Conservation (phyloP, 208 protist genomes). For the Leishmania lainsoni region DNA sequence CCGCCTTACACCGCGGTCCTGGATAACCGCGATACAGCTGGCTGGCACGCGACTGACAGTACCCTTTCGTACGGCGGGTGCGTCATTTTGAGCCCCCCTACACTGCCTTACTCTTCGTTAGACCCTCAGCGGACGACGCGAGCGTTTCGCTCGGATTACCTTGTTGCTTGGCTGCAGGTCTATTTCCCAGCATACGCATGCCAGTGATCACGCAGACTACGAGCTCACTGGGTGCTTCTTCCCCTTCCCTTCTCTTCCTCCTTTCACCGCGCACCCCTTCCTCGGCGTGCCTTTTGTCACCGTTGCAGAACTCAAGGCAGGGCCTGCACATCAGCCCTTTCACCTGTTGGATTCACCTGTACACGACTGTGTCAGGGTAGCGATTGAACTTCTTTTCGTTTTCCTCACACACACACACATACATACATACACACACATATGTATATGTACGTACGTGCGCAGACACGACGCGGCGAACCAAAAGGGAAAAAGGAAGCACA, state of each 20-base stretch:
- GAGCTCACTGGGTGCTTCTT: not conserved
- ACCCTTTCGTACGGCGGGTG: not conserved
- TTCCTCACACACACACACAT: not conserved
- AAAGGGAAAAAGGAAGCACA: not conserved
- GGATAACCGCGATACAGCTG: not conserved
- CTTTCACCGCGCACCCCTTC: not conserved
- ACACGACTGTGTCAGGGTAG: not conserved
- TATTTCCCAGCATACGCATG: not conserved
- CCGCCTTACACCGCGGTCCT: not conserved
- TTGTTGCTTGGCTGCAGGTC: not conserved
- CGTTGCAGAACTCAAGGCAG: not conserved
- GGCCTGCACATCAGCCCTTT: not conserved
- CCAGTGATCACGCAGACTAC: not conserved
- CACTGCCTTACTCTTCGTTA: not conserved
- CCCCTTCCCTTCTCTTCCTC: not conserved
- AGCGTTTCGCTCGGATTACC: not conserved
- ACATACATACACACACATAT: no score
- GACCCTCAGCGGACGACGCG: not conserved
- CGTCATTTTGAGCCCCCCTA: not conserved
- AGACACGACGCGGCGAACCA: not conserved
- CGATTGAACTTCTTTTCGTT: not conserved
- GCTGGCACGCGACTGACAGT: not conserved
- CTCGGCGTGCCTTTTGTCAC: not conserved
- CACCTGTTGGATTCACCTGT: not conserved
- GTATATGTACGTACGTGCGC: no score